phyloP scores from a whole-genome alignment of 805 yeast species.

The Kodamaea sagamina region DNA sequence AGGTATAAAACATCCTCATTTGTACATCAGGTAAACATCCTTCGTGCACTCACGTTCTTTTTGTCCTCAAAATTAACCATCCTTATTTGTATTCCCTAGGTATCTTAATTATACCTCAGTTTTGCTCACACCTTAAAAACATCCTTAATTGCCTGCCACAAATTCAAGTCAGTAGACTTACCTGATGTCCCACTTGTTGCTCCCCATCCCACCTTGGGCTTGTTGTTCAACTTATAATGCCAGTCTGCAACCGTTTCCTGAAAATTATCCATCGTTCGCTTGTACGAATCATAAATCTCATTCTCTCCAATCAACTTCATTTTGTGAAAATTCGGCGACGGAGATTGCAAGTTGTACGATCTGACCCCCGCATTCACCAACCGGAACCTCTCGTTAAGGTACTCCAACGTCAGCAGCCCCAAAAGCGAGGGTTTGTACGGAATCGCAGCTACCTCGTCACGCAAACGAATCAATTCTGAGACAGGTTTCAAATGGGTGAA shows the following conservation, averaged over 20 bases:
- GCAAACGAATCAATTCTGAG: slow-evolving; percentile 5
- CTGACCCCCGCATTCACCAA: slow-evolving; percentile 29
- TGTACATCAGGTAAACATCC: too few species aligned
- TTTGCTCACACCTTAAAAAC: slow-evolving; percentile 22
- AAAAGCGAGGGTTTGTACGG: background rate
- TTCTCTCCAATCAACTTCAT: slow-evolving; percentile 31
- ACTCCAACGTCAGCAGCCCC: slow-evolving; percentile 16
- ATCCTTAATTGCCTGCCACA: slow-evolving; percentile 35
- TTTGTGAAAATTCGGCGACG: slow-evolving; percentile 40
- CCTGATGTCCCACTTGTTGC: background rate
- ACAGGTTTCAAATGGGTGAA: slow-evolving; percentile 4
- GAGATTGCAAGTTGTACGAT: slow-evolving; percentile 41
- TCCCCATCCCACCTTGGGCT: slow-evolving; percentile 5
- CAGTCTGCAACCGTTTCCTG: slow-evolving; percentile 18
- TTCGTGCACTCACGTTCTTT: too few species aligned
- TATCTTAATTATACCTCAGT: too few species aligned
- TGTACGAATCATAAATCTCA: slow-evolving; percentile 28
- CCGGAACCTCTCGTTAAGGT: slow-evolving; percentile 25
- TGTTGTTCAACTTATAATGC: slow-evolving; percentile 15
- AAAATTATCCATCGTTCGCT: slow-evolving; percentile 19
- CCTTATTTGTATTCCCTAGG: too few species aligned
- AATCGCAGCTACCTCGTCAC: background rate
- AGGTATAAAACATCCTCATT: too few species aligned
- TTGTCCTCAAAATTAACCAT: too few species aligned
- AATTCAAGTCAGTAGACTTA: slow-evolving; percentile 8